Evolutionary conservation across 202 grass and related monocot genomes (phyloP), one percentile per base, ranked within the genome.

Genomic region (Panicum virgatum): DNA sequence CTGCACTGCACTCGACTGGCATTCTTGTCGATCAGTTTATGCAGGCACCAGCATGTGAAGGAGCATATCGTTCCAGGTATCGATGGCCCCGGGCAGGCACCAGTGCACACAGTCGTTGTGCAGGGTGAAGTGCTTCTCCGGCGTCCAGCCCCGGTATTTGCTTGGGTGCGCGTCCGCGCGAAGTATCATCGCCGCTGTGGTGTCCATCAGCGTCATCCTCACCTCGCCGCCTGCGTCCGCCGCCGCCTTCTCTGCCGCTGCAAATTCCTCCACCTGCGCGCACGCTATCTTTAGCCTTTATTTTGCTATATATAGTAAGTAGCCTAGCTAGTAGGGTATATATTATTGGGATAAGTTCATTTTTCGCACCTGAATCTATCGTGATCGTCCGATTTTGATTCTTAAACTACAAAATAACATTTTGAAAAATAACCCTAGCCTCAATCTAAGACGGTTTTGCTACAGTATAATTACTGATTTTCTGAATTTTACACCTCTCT

Each of bases 91-190:
- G 0, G 94, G 94, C 71, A 97, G 70, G 89, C 94, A 97, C 94
- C 94, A 97, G 79, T 97, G 94, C 60, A 97, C 84, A 67, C 94
- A 91, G 76, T 94, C 92, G 16, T 94, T 74, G 66, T 82, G 57
- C 57, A 92, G 1, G 2, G 69, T 83, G 64, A 88, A 80, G 34
- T 89, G 37, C 82, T 78, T 88, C 78, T 88, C 72, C 15, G 48
- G 52, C 48, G 82, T 47, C 67, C 44, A 67, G 0, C 84, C 72
- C 14, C 86, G 36, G 50, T 82, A 92, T 22, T 58, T 73, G 87
- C 84, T 85, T 12, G 90, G 90, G 73, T 92, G 90, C 47, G 83
- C 87, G 78, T 92, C 90, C 0, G 87, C 71, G 8, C 87, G 61
- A 40, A 85, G 12, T 4, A 87, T 5, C 80, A 81, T 87, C 10